Evolutionary conservation across 129 eudicot species (phyloP), one percentile per base, ranked within the genome.

Genomic region (Flaveria linearis): DNA sequence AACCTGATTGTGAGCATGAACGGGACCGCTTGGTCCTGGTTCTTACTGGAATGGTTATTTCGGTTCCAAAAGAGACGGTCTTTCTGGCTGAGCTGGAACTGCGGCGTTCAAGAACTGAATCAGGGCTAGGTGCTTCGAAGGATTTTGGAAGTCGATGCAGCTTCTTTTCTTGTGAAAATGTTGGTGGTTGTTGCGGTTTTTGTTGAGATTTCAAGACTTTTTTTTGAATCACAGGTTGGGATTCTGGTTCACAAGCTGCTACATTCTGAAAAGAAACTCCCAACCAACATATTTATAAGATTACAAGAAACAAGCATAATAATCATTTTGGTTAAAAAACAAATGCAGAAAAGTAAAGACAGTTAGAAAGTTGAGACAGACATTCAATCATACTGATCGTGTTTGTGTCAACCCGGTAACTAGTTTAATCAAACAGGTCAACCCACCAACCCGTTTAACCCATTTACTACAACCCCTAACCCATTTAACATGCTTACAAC

Each of bases 61-160:
- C 79, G 26, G 77, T 51, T 71, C 78, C 73, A 23, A 78, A 52
- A 1, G 85, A 60, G 75, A 82, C 7, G 20, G 74, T 63, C 78
- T 86, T 88, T 14, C 64, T 76, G 16, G 75, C 42, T 7, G 95
- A 88, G 78, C 78, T 80, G 45, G 96, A 81, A 69, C 80, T 80
- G 75, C 82, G 82, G 63, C 87, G 85, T 76, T 90, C 95, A 17
- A 88, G 91, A 30, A 90, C 95, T 2, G 96, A 90, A 43, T 77
- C 86, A 8, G 95, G 96, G 82, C 96, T 90, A 2, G 87, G 86
- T 51, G 88, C 79, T 66, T 85, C 96, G 43, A 88, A 88, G 41
- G 72, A 66, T 57, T 42, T 73, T 28, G 69, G 79, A 20, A 60
- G 45, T 33, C 64, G 82, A 62, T 61, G 61, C 49, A 14, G 16